A percentile compares a stretch with the other conserved stretches of the same genome.
Evolutionary conservation across 805 yeast genomes (phyloP).

Genomic region (Cyberlindnera saturnus): DNA sequence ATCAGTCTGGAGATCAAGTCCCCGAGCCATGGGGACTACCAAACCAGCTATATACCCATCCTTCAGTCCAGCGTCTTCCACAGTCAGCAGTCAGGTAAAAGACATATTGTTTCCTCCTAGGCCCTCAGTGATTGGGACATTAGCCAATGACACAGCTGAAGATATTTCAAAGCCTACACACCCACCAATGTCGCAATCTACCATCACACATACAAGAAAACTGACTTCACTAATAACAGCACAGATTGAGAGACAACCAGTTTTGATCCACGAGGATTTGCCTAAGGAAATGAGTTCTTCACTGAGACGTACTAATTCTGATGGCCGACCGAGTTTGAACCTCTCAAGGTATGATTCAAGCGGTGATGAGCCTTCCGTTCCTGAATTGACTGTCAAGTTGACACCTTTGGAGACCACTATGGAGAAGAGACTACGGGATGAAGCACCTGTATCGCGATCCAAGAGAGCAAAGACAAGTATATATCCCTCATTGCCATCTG

Average conservation of each 20-base stretch:
- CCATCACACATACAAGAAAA: neutral
- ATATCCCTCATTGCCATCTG: neutral
- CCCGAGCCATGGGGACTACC: neutral
- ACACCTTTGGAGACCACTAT: neutral
- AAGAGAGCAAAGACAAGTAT: neutral
- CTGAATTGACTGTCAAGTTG: conserved; percentile 16
- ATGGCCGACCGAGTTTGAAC: neutral
- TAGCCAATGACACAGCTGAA: neutral
- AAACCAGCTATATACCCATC: neutral
- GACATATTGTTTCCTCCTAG: too few species aligned
- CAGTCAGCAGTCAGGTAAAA: neutral
- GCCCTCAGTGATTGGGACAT: too few species aligned
- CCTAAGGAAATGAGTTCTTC: neutral
- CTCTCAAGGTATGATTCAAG: conserved; percentile 18
- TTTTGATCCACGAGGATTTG: neutral
- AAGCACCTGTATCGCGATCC: neutral
- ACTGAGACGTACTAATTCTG: neutral
- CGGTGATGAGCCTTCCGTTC: conserved; percentile 20
- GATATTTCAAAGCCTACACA: neutral
- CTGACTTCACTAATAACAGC: neutral
- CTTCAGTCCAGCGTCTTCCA: neutral
- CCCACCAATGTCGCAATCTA: conserved; percentile 1
- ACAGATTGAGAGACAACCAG: neutral
- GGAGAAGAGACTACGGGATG: neutral
- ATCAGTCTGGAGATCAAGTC: too few species aligned